Base-by-base conservation (phyloP, 2,329 filamentous ascomycete species). In the Hirsutella thompsonii region DNA sequence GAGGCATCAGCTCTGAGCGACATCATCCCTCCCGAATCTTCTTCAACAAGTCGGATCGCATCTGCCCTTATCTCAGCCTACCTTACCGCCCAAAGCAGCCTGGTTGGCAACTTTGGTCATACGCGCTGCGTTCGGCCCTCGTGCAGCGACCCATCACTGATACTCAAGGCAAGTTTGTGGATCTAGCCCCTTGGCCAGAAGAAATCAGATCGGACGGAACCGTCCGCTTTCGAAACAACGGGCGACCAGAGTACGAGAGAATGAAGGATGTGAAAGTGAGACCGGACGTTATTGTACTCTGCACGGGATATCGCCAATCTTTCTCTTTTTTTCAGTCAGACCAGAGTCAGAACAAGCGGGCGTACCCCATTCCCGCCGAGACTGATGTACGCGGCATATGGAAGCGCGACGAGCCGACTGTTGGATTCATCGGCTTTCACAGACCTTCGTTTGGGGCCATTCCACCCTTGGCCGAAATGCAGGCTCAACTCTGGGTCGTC, bases 341-440 rank as follows among this genome's bases (percentile, higher is more conserved):
- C 47, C 50, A 68, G 11, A 42, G 47, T 11, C 41, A 49, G 0
- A 39, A 43, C 0, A 14, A 33, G 14, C 18, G 14, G 19, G 20
- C 16, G 20, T 67, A 66, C 38, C 63, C 69, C 0, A 60, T 59
- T 10, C 67, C 68, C 4, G 56, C 65, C 35, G 64, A 70, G 33
- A 57, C 64, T 3, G 63, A 68, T 45, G 68, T 77, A 8, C 66
- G 72, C 10, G 58, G 64, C 4, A 61, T 79, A 29, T 76, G 74
- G 55, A 55, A 50, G 14, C 44, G 49, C 0, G 49, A 54, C 4
- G 59, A 67, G 20, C 55, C 62, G 1, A 57, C 55, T 0, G 44
- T 69, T 3, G 64, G 56, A 2, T 69, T 67, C 45, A 66, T 69
- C 18, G 66, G 67, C 2, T 69, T 69, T 42, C 52, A 68, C 4